Conservation (phyloP, 371 early-diverging fungal species). For the Mortierella sp. region DNA sequence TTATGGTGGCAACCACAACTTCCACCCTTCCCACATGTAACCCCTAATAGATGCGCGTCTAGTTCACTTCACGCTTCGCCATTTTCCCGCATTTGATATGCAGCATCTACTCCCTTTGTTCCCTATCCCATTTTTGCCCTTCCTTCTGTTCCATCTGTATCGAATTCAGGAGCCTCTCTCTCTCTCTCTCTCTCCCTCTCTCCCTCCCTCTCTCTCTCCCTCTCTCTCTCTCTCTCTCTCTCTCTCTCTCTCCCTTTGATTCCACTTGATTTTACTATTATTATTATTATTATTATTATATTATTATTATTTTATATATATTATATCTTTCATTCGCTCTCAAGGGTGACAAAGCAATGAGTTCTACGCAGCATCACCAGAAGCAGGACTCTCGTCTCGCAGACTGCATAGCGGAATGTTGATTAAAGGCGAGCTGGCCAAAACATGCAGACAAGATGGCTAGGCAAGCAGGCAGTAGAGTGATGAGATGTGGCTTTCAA, state of each 20-base stretch:
- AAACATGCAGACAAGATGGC: not conserved
- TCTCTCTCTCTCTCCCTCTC: not conserved
- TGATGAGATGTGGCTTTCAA: slow-evolving; percentile 3
- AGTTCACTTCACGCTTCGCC: not conserved
- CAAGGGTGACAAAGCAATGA: slow-evolving; percentile 8
- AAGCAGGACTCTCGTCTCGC: slow-evolving; percentile 6
- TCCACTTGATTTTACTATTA: not conserved
- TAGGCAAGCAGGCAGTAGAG: slow-evolving; percentile 8
- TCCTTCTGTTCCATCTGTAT: slow-evolving; percentile 6
- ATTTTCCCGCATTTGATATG: not conserved
- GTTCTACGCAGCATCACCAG: not conserved
- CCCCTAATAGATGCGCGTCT: slow-evolving; percentile 5
- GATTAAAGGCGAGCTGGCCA: slow-evolving; percentile 2
- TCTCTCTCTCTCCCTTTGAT: not conserved
- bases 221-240: not conserved
- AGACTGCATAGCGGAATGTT: slow-evolving; percentile 5
- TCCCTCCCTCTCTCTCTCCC: not conserved
- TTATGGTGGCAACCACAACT: slow-evolving; percentile 12
- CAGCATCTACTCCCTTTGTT: slow-evolving; percentile 1
- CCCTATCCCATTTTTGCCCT: not conserved
- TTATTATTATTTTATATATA: not conserved
- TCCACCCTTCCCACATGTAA: not conserved
- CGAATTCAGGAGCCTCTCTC: slow-evolving; percentile 17
- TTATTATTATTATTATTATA: not conserved
- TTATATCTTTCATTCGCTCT: not conserved